Base-by-base conservation (phyloP, 129 eudicot species). In the Cynara cardunculus region DNA sequence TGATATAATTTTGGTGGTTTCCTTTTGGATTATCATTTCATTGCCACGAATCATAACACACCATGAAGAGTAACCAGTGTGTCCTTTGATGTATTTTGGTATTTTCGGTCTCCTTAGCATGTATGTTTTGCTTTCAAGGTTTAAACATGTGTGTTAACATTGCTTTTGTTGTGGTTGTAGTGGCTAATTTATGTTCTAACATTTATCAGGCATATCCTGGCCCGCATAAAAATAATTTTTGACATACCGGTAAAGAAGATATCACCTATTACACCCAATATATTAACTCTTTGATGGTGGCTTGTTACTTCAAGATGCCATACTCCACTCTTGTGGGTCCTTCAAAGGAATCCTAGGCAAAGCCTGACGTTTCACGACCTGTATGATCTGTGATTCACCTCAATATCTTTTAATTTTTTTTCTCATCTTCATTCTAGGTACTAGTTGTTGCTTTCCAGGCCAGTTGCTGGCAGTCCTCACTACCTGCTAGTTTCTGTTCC, bases 71-170 rank as follows among this genome's bases (percentile, higher is more conserved):
- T 53, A 37, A 71, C 25, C 68, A 5, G 68, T 34, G 30, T 68
- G 53, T 25, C 26, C 76, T 79, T 72, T 79, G 44, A 70, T 70
- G 37, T 79, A 31, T 34, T 77, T 59, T 28, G 49, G 70, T 18
- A 31, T 56, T 59, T 32, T 9, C 62, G 25, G 73, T 72, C 73
- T 72, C 46, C 78, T 72, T 67, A 22, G 27, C 39, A 25, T 32
- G 83, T 71, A 56, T 13, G 30, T 5, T 71, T 71, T 80, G 78
- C 39, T 80, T 62, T 56, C 27, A 71, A 56, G 59, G 77, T 80
- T 59, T 34, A n/a, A 30, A n/a, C 49, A 27, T 41, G 75, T 69
- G 35, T 25, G 68, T 27, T 68, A 39, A 80, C 71, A 53, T 69
- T 67, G 74, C 16, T 44, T 70, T n/a, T 70, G 83, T 31, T 53